These are phyloP conservation scores for Oenanthe javanica DNA, from an alignment of 140 eudicot genomes.

Conservation along the genomic window DNA sequence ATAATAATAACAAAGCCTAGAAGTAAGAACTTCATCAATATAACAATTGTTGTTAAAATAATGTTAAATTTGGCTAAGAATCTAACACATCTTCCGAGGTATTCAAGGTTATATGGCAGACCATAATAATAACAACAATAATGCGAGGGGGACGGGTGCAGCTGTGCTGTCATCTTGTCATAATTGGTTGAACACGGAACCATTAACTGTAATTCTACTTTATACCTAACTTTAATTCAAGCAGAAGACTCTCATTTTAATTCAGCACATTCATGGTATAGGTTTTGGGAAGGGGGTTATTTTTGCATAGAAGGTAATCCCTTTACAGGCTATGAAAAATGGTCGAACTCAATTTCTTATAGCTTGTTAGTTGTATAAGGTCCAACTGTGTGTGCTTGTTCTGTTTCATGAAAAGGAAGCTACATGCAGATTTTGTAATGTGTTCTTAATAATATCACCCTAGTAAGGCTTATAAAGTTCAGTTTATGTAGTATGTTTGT, in stretches of 20 bases:
- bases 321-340: constrained; percentile 23
- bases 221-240: too few relatives aligned
- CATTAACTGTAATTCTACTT: too few relatives aligned
- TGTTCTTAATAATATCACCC: not conserved
- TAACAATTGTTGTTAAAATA: too few relatives aligned
- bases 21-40: too few relatives aligned
- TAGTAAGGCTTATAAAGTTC: not conserved
- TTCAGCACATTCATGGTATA: constrained; percentile 17
- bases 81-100: too few relatives aligned
- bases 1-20: too few relatives aligned
- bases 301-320: constrained; percentile 5
- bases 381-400: not conserved
- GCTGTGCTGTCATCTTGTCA: too few relatives aligned
- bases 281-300: constrained; percentile 19
- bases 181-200: too few relatives aligned
- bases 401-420: not conserved
- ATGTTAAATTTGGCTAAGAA: too few relatives aligned
- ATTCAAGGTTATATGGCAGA: too few relatives aligned
- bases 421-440: not conserved
- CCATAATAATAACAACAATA: too few relatives aligned
- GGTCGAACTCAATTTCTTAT: not conserved
- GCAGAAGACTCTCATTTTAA: constrained; percentile 9
- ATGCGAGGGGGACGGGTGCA: too few relatives aligned
- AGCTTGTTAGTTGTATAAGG: not conserved
- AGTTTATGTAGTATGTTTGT: not conserved